phyloP scores from a whole-genome alignment of 441 rosid genomes.

The Isatis lusitanica region DNA sequence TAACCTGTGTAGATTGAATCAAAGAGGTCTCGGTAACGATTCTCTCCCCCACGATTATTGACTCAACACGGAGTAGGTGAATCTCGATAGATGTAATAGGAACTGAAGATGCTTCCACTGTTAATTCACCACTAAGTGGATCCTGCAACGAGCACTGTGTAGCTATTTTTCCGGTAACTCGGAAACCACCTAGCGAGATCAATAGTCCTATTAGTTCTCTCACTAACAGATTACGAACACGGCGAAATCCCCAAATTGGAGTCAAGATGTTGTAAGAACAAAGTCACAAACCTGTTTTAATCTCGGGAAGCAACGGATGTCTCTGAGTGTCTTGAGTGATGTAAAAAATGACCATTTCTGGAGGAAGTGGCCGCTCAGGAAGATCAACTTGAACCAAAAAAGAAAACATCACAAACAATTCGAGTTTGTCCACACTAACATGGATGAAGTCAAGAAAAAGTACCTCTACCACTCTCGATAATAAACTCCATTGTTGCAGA shows the following conservation, averaged over 20 bases:
- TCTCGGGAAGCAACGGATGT: slow-evolving; percentile 78
- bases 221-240: background rate
- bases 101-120: slow-evolving; percentile 71
- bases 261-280: background rate
- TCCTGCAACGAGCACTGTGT: slow-evolving; percentile 67
- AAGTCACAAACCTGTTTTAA: slow-evolving; percentile 57
- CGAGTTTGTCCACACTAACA: background rate
- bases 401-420: slow-evolving; percentile 2
- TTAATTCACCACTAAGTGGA: slow-evolving; percentile 79
- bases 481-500: slow-evolving; percentile 73
- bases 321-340: slow-evolving; percentile 89
- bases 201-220: slow-evolving; percentile 22
- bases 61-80: slow-evolving; percentile 73
- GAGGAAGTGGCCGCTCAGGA: slow-evolving; percentile 61
- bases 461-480: slow-evolving; percentile 72
- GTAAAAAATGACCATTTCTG: slow-evolving; percentile 79
- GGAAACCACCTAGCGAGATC: slow-evolving; percentile 67
- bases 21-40: slow-evolving; percentile 83
- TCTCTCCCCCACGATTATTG: slow-evolving; percentile 70
- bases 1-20: slow-evolving; percentile 83
- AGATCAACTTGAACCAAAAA: slow-evolving; percentile 57
- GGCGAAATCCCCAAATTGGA: background rate
- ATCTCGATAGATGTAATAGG: slow-evolving; percentile 72
- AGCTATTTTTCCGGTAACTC: slow-evolving; percentile 73
- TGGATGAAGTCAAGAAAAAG: background rate